Conservation (phyloP, 2,329 filamentous ascomycete species). For the Pseudogymnoascus sp. region DNA sequence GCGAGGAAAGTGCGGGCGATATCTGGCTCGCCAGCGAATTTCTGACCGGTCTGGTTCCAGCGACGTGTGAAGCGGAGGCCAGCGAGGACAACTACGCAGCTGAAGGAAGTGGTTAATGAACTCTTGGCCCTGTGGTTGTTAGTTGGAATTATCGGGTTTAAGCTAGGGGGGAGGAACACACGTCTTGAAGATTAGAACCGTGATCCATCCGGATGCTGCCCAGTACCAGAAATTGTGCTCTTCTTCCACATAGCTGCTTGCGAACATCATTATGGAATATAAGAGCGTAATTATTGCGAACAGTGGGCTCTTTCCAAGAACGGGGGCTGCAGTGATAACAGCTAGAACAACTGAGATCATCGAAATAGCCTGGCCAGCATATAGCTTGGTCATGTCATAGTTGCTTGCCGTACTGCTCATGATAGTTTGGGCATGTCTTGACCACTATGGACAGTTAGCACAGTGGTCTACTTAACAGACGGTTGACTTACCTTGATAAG, state of each 20-base stretch:
- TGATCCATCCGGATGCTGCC: constrained; percentile 63
- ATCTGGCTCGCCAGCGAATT: constrained; percentile 84
- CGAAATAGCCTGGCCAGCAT: constrained; percentile 35
- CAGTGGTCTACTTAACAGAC: background rate
- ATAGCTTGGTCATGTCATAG: constrained; percentile 64
- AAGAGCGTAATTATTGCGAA: constrained; percentile 45
- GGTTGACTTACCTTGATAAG: constrained; percentile 33
- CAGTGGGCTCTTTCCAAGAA: background rate
- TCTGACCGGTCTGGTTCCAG: constrained; percentile 98
- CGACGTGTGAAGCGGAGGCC: constrained; percentile 59
- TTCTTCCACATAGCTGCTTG: constrained; percentile 94
- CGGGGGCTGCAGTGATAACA: constrained; percentile 29
- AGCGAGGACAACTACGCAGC: constrained; percentile 42
- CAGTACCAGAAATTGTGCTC: constrained; percentile 99
- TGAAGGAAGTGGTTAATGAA: constrained; percentile 15
- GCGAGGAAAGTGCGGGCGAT: constrained; percentile 66
- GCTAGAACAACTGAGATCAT: constrained; percentile 27
- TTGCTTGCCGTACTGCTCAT: constrained; percentile 91
- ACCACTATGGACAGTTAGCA: constrained; percentile 29
- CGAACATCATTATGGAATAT: constrained; percentile 91
- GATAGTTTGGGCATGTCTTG: constrained; percentile 50
- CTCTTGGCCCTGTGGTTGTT: constrained; percentile 18
- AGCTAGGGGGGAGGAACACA: constrained; percentile 8
- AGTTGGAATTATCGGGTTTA: constrained; percentile 12
- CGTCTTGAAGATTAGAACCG: constrained; percentile 41